Evolutionary conservation across 805 yeast genomes (phyloP).

Genomic region (Schwanniomyces pseudopolymorphus): DNA sequence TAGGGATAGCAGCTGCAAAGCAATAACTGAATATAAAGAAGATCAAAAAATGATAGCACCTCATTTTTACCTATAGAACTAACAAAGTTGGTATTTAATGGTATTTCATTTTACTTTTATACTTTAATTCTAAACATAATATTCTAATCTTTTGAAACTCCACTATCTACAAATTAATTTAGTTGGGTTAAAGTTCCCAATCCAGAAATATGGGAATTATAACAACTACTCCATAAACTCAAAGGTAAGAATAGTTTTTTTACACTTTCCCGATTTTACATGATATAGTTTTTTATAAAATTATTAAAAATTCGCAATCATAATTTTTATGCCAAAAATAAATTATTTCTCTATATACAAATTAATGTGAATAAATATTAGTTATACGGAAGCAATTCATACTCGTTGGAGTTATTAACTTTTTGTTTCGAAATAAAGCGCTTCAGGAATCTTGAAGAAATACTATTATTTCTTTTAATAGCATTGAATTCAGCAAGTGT

Average conservation of each 20-base stretch:
- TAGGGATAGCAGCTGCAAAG: neutral
- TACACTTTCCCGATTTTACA: neutral
- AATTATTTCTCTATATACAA: neutral
- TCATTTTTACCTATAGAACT: neutral
- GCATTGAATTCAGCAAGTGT: slow-evolving; percentile 23
- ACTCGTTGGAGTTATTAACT: neutral
- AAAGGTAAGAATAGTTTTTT: neutral
- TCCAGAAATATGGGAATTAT: neutral
- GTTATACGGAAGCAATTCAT: slow-evolving; percentile 5
- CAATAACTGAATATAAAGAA: neutral
- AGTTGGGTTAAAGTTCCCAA: neutral
- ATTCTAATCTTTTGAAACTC: neutral
- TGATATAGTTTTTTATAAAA: neutral
- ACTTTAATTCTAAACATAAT: neutral
- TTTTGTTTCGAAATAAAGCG: neutral
- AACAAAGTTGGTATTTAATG: neutral
- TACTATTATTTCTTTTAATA: slow-evolving; percentile 4
- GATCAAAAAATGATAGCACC: neutral
- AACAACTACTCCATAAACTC: neutral
- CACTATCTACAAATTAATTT: neutral
- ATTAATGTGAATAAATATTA: neutral
- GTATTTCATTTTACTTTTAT: neutral
- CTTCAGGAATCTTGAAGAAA: neutral
- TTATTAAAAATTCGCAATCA: neutral
- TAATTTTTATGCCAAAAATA: neutral